Conservation (phyloP, 2,329 filamentous ascomycete genomes). For the Colletotrichum sp. region DNA sequence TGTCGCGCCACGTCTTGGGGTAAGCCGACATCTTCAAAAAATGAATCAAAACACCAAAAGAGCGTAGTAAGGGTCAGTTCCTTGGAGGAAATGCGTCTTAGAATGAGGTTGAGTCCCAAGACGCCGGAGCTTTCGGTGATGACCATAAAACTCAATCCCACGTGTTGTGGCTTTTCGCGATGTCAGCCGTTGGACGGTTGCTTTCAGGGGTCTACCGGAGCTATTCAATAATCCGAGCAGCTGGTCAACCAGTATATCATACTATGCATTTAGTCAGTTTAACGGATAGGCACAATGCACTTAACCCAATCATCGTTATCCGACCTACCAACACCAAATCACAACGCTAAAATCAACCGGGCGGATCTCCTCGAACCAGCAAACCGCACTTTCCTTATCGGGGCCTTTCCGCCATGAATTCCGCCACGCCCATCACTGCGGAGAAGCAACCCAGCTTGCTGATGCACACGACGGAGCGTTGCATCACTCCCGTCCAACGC, state of each 20-base stretch:
- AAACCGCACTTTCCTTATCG: neutral
- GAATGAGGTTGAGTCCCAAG: neutral
- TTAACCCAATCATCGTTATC: neutral
- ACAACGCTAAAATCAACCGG: neutral
- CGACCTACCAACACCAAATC: neutral
- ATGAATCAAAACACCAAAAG: neutral
- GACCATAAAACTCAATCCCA: neutral
- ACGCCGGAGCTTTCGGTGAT: neutral
- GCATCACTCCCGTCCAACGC: neutral
- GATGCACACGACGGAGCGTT: neutral
- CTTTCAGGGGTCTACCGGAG: neutral
- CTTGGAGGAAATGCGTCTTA: neutral
- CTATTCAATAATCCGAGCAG: accelerated
- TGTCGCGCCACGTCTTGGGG: slow-evolving; percentile 31
- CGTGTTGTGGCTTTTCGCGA: neutral
- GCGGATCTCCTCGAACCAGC: neutral
- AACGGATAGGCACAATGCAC: neutral
- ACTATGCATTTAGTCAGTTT: accelerated
- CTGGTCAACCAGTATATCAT: accelerated
- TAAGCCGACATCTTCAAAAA: neutral
- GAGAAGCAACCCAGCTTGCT: neutral
- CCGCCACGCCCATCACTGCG: neutral
- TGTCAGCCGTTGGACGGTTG: neutral
- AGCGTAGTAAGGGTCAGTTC: neutral
- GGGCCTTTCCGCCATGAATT: neutral